These are phyloP conservation scores for Starmerella bombicola DNA, from an alignment of 805 yeast species.

Conservation along the genomic window DNA sequence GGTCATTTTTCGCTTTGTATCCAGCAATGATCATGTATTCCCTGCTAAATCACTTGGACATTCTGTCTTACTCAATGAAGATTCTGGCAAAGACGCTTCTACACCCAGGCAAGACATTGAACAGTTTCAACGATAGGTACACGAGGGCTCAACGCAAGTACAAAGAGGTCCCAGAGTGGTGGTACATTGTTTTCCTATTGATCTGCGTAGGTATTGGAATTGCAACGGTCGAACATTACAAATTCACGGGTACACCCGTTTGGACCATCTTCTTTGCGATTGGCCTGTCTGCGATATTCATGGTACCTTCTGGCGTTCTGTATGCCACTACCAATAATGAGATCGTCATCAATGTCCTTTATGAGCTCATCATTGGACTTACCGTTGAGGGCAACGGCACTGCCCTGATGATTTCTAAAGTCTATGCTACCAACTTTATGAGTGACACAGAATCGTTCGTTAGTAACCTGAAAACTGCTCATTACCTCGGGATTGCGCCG, in stretches of 20 bases:
- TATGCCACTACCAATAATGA: conserved; percentile 39
- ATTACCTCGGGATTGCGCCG: conserved; percentile 49
- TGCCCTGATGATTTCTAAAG: conserved; percentile 42
- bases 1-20: conserved; percentile 43
- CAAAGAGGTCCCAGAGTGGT: conserved; percentile 63
- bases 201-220: conserved; percentile 37
- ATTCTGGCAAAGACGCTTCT: conserved; percentile 6
- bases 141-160: conserved; percentile 44
- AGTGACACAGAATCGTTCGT: conserved; percentile 51
- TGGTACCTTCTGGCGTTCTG: conserved; percentile 41
- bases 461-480: conserved; percentile 42
- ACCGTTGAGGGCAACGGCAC: conserved; percentile 45
- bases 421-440: conserved; percentile 47
- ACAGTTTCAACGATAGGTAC: conserved; percentile 39
- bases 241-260: conserved; percentile 31
- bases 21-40: conserved; percentile 45
- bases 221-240: conserved; percentile 31
- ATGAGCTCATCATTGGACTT: conserved; percentile 42
- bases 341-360: conserved; percentile 40
- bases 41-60: conserved; percentile 30
- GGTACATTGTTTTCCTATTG: conserved; percentile 34
- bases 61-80: conserved; percentile 7
- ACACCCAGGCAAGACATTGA: conserved; percentile 25
- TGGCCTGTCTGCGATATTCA: conserved; percentile 40
- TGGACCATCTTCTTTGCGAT: conserved; percentile 43